phyloP scores from a whole-genome alignment of 140 eudicot genomes.

The Bidens hawaiensis region DNA sequence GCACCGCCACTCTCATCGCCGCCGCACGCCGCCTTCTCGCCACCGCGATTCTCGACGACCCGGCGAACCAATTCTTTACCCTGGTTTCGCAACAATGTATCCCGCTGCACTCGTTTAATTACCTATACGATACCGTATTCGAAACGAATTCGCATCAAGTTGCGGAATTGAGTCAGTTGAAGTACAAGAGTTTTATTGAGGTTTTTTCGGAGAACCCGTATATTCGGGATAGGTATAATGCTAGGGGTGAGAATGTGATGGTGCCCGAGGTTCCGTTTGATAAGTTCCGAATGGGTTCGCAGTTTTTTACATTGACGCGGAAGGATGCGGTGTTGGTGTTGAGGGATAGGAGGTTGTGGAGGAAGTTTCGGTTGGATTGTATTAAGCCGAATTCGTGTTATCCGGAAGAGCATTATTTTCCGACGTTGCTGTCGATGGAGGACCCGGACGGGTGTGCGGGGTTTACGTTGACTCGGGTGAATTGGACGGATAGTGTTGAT shows the following conservation, averaged over 20 bases:
- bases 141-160: constrained; percentile 23
- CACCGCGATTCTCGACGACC: constrained; percentile 68
- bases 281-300: constrained; percentile 72
- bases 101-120: constrained; percentile 66
- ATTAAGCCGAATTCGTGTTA: constrained; percentile 57
- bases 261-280: constrained; percentile 62
- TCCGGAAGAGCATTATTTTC: constrained; percentile 97
- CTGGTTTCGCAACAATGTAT: constrained; percentile 72
- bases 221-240: constrained; percentile 56
- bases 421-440: constrained; percentile 73
- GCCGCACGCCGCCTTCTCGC: constrained; percentile 88
- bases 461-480: constrained; percentile 74
- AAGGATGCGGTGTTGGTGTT: constrained; percentile 60
- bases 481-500: constrained; percentile 81
- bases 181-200: constrained; percentile 59
- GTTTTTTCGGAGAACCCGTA: constrained; percentile 37
- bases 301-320: constrained; percentile 62
- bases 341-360: constrained; percentile 72
- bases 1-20: constrained; percentile 73
- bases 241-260: constrained; percentile 74
- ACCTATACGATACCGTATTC: constrained; percentile 46
- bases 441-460: constrained; percentile 68
- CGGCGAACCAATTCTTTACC: constrained; percentile 55
- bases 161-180: constrained; percentile 28
- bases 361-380: constrained; percentile 68